Evolutionary conservation across 441 rosid genomes (phyloP), one percentile per base, ranked within the genome.

Genomic region (Erodium moschatum): DNA sequence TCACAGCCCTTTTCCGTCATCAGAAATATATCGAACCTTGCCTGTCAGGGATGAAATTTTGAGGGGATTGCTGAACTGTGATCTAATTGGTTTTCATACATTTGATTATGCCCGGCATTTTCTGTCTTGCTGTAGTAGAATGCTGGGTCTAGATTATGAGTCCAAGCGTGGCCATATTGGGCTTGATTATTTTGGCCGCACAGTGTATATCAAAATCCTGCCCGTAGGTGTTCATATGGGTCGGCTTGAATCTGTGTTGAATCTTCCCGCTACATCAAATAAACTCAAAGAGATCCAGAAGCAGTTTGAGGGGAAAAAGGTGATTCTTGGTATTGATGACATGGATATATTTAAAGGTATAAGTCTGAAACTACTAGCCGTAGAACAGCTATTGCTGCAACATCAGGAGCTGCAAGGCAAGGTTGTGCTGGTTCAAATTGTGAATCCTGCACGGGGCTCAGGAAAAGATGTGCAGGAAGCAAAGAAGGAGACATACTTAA

Each of bases 341-440:
- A 92, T 92, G 97, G 96, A 92, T 77, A 92, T 92, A 70, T 92
- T 92, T 69, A 90, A 92, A 71, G 98, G 98, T 21, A 83, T 92
- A 79, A 90, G 93, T 71, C 76, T 92, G 68, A 92, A 92, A 66
- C 70, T 92, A 7, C 68, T 88, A 71, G 93, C 97, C 33, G 69
- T 92, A 77, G 96, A 88, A 73, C 91, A 87, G 29, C 87, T 92
- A 61, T 76, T 92, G 79, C 82, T 67, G 78, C 91, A 83, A 72
- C 81, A 83, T 76, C 81, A 85, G 12, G 78, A 73, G 35, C 52
- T 89, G 85, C 79, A 63, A 21, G 96, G 96, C 68, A 84, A 86
- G 69, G 67, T 88, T 66, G 96, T 91, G 67, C 84, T 91, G 66
- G 84, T 91, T 72, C 97, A 91, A 85, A 91, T 91, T 67, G 83